Evolutionary conservation across 805 yeast genomes (phyloP).

Genomic region (Groenewaldozyma salmanticensis): DNA sequence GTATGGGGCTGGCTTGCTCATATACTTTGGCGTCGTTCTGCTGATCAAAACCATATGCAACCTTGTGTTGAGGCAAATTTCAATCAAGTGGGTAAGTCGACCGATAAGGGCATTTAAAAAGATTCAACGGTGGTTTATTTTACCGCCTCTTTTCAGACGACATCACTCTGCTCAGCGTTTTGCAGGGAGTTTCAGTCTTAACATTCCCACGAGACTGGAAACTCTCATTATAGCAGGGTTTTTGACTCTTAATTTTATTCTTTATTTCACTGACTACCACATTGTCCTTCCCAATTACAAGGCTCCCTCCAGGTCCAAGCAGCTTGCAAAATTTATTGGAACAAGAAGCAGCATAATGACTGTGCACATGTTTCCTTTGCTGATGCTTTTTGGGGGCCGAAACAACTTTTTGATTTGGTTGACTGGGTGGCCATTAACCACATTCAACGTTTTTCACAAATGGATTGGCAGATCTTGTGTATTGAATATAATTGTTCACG

Average conservation of each 20-base stretch:
- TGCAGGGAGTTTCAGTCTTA: background rate
- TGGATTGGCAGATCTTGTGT: constrained; percentile 51
- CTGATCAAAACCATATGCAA: constrained; percentile 4
- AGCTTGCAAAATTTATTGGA: constrained; percentile 27
- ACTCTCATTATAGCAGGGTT: constrained; percentile 27
- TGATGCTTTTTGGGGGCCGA: constrained; percentile 56
- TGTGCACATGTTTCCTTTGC: constrained; percentile 26
- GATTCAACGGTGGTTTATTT: constrained; percentile 12
- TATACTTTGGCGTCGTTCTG: constrained; percentile 9
- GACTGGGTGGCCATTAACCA: constrained; percentile 53
- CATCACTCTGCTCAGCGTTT: constrained; percentile 16
- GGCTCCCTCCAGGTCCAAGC: constrained; percentile 9
- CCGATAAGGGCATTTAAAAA: constrained; percentile 10
- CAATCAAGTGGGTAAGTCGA: constrained; percentile 9
- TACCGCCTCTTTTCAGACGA: constrained; percentile 23
- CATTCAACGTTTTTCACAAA: constrained; percentile 52
- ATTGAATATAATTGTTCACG: constrained; percentile 44
- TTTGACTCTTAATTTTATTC: constrained; percentile 22
- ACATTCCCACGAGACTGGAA: constrained; percentile 31
- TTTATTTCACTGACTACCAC: constrained; percentile 17
- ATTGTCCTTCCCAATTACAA: constrained; percentile 7
- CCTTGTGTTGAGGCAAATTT: constrained; percentile 7
- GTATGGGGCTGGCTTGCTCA: constrained; percentile 7
- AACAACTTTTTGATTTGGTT: constrained; percentile 56
- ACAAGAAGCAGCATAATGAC: constrained; percentile 12